Evolutionary conservation across 2,329 filamentous ascomycete genomes (phyloP).

Genomic region (Biscogniauxia mediterranea): DNA sequence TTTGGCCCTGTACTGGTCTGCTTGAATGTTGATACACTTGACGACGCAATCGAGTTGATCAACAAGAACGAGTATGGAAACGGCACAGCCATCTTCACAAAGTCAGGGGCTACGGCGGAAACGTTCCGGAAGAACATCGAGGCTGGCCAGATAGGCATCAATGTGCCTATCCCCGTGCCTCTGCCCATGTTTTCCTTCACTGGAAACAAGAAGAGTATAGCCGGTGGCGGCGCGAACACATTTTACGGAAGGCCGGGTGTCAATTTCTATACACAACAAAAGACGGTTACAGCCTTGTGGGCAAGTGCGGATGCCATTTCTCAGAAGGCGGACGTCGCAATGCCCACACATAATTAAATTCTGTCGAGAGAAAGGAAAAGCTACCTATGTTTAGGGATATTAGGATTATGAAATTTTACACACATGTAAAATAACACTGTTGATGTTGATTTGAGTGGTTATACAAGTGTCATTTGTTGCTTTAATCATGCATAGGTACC

Average conservation of each 20-base stretch:
- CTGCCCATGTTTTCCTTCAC: slow-evolving; percentile 72
- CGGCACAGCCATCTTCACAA: slow-evolving; percentile 81
- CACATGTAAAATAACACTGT: background rate
- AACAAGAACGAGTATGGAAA: slow-evolving; percentile 87
- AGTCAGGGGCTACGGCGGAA: slow-evolving; percentile 72
- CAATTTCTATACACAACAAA: slow-evolving; percentile 94
- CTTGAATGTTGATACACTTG: slow-evolving; percentile 73
- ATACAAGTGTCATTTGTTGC: background rate
- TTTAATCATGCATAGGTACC: too few species aligned
- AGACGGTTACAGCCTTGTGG: slow-evolving; percentile 97
- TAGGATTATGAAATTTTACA: background rate
- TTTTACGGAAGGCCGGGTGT: slow-evolving; percentile 94
- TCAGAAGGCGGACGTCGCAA: slow-evolving; percentile 81
- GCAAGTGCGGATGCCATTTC: slow-evolving; percentile 78
- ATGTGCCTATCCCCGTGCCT: slow-evolving; percentile 74
- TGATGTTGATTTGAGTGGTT: background rate
- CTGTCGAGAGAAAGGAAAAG: background rate
- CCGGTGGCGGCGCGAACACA: slow-evolving; percentile 86
- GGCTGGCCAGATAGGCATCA: slow-evolving; percentile 83
- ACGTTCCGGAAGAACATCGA: slow-evolving; percentile 79
- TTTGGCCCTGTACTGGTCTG: slow-evolving; percentile 83
- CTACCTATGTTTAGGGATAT: background rate
- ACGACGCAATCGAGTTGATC: slow-evolving; percentile 78
- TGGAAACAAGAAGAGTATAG: slow-evolving; percentile 84
- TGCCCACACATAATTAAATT: slow-evolving; percentile 61